A percentile compares a stretch with the other conserved stretches of the same genome.
Conservation (phyloP, 768 basidiomycete species). For the Rhodotorula kratochvilovae region DNA sequence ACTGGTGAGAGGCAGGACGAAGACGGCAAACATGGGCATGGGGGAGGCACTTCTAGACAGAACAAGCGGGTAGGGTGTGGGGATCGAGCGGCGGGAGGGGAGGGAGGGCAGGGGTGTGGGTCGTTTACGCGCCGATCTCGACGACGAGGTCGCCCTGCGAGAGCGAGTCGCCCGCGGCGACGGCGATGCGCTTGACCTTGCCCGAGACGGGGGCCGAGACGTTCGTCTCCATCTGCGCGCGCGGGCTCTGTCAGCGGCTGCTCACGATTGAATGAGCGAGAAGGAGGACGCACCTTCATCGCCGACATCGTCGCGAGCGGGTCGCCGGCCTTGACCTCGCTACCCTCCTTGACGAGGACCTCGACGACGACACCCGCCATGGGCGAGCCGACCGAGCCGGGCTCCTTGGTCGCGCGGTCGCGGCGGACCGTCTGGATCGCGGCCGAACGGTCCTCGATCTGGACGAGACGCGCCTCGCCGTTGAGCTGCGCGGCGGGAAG, state of each 20-base stretch:
- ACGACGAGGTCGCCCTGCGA: slow-evolving; percentile 35
- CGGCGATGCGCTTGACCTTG: slow-evolving; percentile 86
- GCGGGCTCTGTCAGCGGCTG: background rate
- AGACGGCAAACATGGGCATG: too few relatives aligned
- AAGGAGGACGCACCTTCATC: slow-evolving; percentile 1
- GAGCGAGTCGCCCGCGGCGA: slow-evolving; percentile 80
- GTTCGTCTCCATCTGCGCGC: slow-evolving; percentile 83
- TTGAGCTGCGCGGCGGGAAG: slow-evolving; percentile 31
- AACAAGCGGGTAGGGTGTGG: too few relatives aligned
- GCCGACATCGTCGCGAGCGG: slow-evolving; percentile 50
- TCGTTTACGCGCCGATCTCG: slow-evolving; percentile 20
- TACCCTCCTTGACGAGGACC: slow-evolving; percentile 93
- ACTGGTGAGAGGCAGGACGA: too few relatives aligned
- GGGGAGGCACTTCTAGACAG: too few relatives aligned
- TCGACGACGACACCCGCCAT: slow-evolving; percentile 84
- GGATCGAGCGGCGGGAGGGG: too few relatives aligned
- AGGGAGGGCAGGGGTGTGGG: background rate
- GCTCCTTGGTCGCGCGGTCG: slow-evolving; percentile 85
- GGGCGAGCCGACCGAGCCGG: slow-evolving; percentile 81
- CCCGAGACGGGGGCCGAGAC: slow-evolving; percentile 96
- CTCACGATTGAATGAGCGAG: too few relatives aligned
- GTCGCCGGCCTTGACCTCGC: slow-evolving; percentile 97
- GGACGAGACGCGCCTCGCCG: slow-evolving; percentile 78
- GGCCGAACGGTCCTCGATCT: slow-evolving; percentile 94
- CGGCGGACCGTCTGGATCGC: slow-evolving; percentile 90